Conservation (phyloP, 2,329 filamentous ascomycete genomes). For the Dothidotthia symphoricarpi region DNA sequence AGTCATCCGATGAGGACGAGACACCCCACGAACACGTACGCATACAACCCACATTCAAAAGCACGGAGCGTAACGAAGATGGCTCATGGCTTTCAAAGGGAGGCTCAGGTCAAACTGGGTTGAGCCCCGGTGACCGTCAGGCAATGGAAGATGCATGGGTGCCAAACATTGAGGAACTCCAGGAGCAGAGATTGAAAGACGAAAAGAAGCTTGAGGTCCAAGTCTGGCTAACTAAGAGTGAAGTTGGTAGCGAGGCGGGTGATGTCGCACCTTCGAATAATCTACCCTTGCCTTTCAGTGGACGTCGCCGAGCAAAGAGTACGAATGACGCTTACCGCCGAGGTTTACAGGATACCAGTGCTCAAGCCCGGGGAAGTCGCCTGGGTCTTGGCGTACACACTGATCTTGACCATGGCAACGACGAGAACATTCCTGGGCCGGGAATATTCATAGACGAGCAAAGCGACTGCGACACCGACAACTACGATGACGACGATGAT, state of each 20-base stretch:
- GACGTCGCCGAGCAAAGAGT: constrained; percentile 50
- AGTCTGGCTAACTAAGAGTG: constrained; percentile 51
- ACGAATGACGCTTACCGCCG: constrained; percentile 41
- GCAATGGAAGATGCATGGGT: constrained; percentile 44
- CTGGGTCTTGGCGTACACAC: constrained; percentile 37
- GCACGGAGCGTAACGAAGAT: constrained; percentile 42
- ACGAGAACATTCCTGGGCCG: constrained; percentile 51
- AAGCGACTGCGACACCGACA: constrained; percentile 40
- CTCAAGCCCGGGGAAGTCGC: not conserved
- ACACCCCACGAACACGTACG: constrained; percentile 21
- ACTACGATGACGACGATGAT: constrained; percentile 31
- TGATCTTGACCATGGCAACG: constrained; percentile 34
- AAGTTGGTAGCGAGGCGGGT: constrained; percentile 49
- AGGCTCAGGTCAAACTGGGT: constrained; percentile 45
- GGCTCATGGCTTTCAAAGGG: constrained; percentile 48
- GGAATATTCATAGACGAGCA: constrained; percentile 45
- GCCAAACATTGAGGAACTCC: constrained; percentile 53
- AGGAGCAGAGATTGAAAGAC: constrained; percentile 46
- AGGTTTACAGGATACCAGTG: constrained; percentile 8
- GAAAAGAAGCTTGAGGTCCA: constrained; percentile 56
- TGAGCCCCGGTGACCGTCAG: constrained; percentile 49
- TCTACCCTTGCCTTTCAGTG: constrained; percentile 28
- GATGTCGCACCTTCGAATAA: constrained; percentile 35
- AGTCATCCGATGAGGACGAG: constrained; percentile 35
- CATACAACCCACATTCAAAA: constrained; percentile 32